These are phyloP conservation scores for Oryza meyeriana DNA, from an alignment of 176 grass and related monocot species.

Conservation along the genomic window DNA sequence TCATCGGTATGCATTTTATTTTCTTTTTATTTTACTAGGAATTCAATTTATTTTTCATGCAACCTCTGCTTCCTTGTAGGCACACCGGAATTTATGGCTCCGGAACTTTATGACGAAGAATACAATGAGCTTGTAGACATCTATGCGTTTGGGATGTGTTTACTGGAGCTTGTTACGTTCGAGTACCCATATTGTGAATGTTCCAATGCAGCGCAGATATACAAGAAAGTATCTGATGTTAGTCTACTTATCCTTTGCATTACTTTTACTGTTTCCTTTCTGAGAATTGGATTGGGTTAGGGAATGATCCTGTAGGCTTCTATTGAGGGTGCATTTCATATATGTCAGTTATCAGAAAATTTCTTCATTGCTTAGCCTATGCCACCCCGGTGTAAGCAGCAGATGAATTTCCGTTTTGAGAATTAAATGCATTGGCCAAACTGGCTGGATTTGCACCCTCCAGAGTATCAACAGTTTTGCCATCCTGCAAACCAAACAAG, in stretches of 20 bases:
- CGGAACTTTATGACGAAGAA: slow-evolving; percentile 78
- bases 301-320: neutral
- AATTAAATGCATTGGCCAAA: slow-evolving; percentile 35
- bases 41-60: slow-evolving; percentile 11
- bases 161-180: slow-evolving; percentile 82
- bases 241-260: slow-evolving; percentile 23
- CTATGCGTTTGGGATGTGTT: slow-evolving; percentile 83
- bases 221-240: slow-evolving; percentile 67
- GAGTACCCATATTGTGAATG: slow-evolving; percentile 85
- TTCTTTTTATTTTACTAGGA: neutral
- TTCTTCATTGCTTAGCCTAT: neutral
- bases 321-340: neutral
- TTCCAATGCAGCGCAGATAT: slow-evolving; percentile 78
- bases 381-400: neutral
- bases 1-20: slow-evolving; percentile 52
- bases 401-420: neutral
- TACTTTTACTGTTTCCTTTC: neutral
- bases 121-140: slow-evolving; percentile 82
- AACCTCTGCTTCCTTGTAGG: slow-evolving; percentile 31
- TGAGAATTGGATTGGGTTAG: neutral
- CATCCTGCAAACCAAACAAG: slow-evolving; percentile 56
- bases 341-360: neutral
- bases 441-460: slow-evolving; percentile 90
- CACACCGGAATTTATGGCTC: slow-evolving; percentile 86
- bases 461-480: slow-evolving; percentile 75